Base-by-base conservation (phyloP, 2,329 filamentous ascomycete genomes). In the Pseudogymnoascus sp. region DNA sequence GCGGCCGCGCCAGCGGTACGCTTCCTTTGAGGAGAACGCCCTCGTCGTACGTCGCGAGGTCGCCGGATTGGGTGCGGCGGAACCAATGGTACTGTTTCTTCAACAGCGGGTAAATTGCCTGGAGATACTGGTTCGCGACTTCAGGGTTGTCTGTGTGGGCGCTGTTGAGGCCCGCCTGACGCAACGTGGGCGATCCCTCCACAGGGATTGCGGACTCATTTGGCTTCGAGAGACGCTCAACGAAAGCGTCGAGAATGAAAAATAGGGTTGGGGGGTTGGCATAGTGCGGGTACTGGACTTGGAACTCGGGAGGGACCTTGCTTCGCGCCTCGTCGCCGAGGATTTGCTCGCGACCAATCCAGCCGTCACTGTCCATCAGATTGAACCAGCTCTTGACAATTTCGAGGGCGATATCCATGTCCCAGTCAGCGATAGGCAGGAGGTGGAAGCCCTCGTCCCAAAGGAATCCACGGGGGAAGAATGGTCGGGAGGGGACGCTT, bases 371-470 rank as follows among this genome's bases (percentile, higher is more conserved):
- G 68, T 99, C 95, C 84, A 97, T 96, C 16, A 96, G 84, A 67
- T 88, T 91, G 78, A 96, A 96, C 95, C 95, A 99, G 76, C 91
- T 96, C 77, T 89, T 90, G 65, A 97, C 84, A 67, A 99, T 91
- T 66, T 97, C 91, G 31, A 89, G 78, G 2, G 90, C 87, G 60
- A 97, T 82, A 71, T 97, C 93, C 61, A 92, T 85, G 73, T 99
- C 95, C 90, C 93, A 99, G 67, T 99, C 93, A 18, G 91, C 83
- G 61, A 99, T 88, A 1, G 93, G 93, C 58, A 96, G 80, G 37
- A 99, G 80, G 71, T 99, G 95, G 76, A 97, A 99, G 0, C 95
- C 95, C 75, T 99, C 95, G 70, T 99, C 95, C 95, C 95, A 99
- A 3, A 97, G 81, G 74, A 99, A 99, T 0, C 95, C 95, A 65